Evolutionary conservation across 2,329 filamentous ascomycete genomes (phyloP).

Genomic region (Fusarium setosum): DNA sequence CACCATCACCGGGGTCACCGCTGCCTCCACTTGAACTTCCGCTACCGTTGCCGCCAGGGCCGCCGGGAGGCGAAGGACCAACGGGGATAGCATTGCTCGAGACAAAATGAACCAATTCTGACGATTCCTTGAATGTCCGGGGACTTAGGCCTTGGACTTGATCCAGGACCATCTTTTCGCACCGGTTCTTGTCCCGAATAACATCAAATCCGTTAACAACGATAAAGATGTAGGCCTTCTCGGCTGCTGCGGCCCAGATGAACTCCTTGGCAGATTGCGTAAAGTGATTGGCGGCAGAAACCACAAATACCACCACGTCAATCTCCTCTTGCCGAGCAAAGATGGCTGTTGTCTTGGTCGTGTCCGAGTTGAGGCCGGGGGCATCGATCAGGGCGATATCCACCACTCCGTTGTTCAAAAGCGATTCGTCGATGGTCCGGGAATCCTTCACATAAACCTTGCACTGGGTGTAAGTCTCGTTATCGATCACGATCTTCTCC

Average conservation of each 20-base stretch:
- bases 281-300: conserved; percentile 97
- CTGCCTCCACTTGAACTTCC: conserved; percentile 65
- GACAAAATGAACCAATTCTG: conserved; percentile 96
- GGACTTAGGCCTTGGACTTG: conserved; percentile 91
- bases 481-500: conserved; percentile 91
- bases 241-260: conserved; percentile 92
- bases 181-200: conserved; percentile 90
- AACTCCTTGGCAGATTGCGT: conserved; percentile 98
- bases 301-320: conserved; percentile 97
- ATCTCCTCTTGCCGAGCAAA: conserved; percentile 99
- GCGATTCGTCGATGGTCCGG: conserved; percentile 87
- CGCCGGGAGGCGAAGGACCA: conserved; percentile 66
- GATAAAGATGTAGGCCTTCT: conserved; percentile 99
- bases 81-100: conserved; percentile 95
- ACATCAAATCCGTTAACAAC: conserved; percentile 98
- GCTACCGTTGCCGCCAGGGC: conserved; percentile 64
- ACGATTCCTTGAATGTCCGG: conserved; percentile 89
- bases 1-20: conserved; percentile 66
- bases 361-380: conserved; percentile 94
- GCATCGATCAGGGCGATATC: conserved; percentile 98
- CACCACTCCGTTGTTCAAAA: conserved; percentile 97
- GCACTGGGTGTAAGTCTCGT: conserved; percentile 90
- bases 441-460: conserved; percentile 97
- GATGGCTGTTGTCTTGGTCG: conserved; percentile 95
- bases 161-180: conserved; percentile 92